Evolutionary conservation across 768 basidiomycete genomes (phyloP).

Genomic region (Boletus reticuloceps): DNA sequence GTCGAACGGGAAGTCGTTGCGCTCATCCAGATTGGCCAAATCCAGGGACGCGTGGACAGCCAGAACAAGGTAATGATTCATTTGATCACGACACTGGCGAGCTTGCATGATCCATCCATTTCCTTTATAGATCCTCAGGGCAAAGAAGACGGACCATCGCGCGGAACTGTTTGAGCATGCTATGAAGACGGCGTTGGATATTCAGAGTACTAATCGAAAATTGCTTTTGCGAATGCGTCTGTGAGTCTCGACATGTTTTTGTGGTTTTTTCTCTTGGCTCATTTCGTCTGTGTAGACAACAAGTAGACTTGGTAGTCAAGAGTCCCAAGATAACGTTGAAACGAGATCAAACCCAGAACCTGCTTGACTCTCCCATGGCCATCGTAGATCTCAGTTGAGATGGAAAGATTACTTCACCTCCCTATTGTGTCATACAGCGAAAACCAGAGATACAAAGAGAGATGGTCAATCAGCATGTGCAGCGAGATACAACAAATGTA

Average conservation of each 20-base stretch:
- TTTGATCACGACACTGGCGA: background rate
- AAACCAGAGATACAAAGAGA: background rate
- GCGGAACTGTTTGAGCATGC: constrained; percentile 74
- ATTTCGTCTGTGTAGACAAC: constrained; percentile 51
- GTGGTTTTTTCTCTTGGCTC: background rate
- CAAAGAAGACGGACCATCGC: constrained; percentile 77
- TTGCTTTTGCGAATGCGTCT: constrained; percentile 79
- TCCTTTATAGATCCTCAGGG: constrained; percentile 62
- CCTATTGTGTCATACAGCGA: background rate
- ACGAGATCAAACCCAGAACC: constrained; percentile 19
- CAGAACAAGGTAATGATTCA: constrained; percentile 70
- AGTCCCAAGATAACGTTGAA: constrained; percentile 44
- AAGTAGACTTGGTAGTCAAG: constrained; percentile 75
- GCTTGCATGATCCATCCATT: background rate
- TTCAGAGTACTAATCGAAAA: constrained; percentile 72
- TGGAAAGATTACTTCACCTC: background rate
- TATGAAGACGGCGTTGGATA: constrained; percentile 68
- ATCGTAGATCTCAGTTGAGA: constrained; percentile 14
- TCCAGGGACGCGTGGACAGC: constrained; percentile 84
- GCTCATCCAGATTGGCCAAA: constrained; percentile 74
- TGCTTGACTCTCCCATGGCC: constrained; percentile 15
- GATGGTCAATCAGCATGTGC: background rate
- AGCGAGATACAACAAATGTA: constrained; percentile 8
- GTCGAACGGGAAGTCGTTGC: constrained; percentile 72
- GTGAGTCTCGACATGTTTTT: constrained; percentile 43